These are phyloP conservation scores for Gracilaria gracilis DNA, from an alignment of 23 red algal genomes.

Conservation along the genomic window DNA sequence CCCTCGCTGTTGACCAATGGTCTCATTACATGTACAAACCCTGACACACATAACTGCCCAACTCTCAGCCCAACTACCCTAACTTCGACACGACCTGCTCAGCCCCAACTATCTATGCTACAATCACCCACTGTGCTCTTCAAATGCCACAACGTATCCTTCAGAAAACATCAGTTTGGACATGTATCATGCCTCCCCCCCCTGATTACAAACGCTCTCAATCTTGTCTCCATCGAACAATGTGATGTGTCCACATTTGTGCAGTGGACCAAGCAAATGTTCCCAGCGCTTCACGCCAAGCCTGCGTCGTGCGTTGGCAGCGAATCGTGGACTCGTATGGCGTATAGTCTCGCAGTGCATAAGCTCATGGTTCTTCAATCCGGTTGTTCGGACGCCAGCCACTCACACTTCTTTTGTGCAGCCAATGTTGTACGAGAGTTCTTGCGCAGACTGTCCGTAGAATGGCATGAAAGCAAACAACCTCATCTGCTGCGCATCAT, in stretches of 20 bases:
- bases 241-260: slow-evolving; percentile 53
- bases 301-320: slow-evolving; percentile 68
- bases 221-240: neutral
- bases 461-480: slow-evolving; percentile 57
- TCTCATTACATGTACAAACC: slow-evolving; percentile 30
- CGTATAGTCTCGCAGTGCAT: slow-evolving; percentile 54
- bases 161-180: slow-evolving; percentile 39
- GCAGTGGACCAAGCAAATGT: slow-evolving; percentile 60
- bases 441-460: slow-evolving; percentile 51
- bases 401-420: slow-evolving; percentile 15
- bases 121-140: neutral
- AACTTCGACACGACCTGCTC: neutral
- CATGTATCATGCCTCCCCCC: slow-evolving; percentile 51
- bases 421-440: slow-evolving; percentile 68
- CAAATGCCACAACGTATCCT: slow-evolving; percentile 10
- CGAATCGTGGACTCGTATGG: slow-evolving; percentile 55
- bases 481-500: slow-evolving; percentile 66
- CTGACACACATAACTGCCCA: slow-evolving; percentile 33
- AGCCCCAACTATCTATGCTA: neutral
- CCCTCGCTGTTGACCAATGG: slow-evolving; percentile 52
- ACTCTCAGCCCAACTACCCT: neutral
- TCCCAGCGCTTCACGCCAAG: slow-evolving; percentile 20
- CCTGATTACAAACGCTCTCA: slow-evolving; percentile 4
- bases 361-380: slow-evolving; percentile 38
- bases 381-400: neutral